Evolutionary conservation across 2,329 filamentous ascomycete species (phyloP), one percentile per base, ranked within the genome.

Genomic region (Arachnopeziza araneosa): DNA sequence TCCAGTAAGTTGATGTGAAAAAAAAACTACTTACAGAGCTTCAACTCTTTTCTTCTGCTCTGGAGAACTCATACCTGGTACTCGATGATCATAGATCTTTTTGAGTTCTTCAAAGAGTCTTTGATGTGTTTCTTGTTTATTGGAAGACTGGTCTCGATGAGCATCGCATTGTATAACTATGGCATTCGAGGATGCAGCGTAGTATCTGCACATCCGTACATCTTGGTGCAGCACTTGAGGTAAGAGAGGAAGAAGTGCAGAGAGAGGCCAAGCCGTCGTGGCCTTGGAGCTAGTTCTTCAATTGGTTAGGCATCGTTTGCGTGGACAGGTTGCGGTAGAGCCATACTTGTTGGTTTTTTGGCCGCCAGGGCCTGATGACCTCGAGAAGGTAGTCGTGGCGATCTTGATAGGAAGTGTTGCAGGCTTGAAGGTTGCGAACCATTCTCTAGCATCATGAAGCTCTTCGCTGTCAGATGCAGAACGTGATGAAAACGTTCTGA

Each of bases 21-120:
- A 57, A 57, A 56, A 44, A 44, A 17, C 22, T 54, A 52, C 70
- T 69, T 68, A 73, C 71, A 72, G 53, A 26, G 67, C 76, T 50
- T 81, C 79, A 55, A 83, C 78, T 54, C 78, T 78, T 64, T 80
- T 77, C 62, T 78, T 79, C 62, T 84, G 79, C 70, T 80, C 82
- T 73, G 77, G 77, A 66, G 82, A 64, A 3, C 71, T 70, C 5
- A 67, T 57, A 0, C 71, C 71, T 1, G 71, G 72, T 10, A 73
- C 64, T 8, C 49, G 63, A 17, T 59, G 62, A 52, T 64, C 67
- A 50, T 69, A 71, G 3, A 72, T 66, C 9, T 59, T 54, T 22
- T 55, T 61, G 36, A 74, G 67, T 56, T 72, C 68, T 1, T 69
- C 63, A 57, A 60, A 52, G 0, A 74, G 64, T 22, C 66, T 69